These are phyloP conservation scores for Jackrogersella multiformis DNA, from an alignment of 495 filamentous ascomycete species.

Conservation along the genomic window DNA sequence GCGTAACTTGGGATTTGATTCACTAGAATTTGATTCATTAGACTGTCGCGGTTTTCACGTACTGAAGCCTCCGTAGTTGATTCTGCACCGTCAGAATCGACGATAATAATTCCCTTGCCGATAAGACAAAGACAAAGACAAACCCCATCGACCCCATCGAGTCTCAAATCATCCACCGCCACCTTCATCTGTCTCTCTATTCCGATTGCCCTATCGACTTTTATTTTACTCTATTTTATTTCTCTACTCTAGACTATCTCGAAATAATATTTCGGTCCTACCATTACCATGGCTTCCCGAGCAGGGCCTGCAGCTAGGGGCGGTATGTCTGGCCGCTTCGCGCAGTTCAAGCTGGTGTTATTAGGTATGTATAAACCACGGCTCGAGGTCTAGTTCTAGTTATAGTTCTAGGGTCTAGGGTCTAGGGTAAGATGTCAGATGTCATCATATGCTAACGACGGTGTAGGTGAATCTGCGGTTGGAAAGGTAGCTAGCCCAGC, in stretches of 20 bases:
- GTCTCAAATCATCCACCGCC: constrained; percentile 24
- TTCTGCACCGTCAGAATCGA: constrained; percentile 5
- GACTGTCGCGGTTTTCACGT: neutral
- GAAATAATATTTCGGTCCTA: constrained; percentile 46
- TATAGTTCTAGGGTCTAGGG: no score
- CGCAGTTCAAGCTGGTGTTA: constrained; percentile 98
- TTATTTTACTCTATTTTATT: no score
- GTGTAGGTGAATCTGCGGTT: constrained; percentile 92
- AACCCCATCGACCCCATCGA: constrained; percentile 31
- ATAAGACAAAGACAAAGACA: no score
- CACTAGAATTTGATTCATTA: constrained; percentile 7
- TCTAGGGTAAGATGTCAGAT: no score
- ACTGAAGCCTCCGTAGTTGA: no score
- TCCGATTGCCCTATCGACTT: constrained; percentile 18
- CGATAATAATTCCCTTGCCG: constrained; percentile 33
- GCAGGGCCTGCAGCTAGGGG: constrained; percentile 75
- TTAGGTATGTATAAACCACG: no score
- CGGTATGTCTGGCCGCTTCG: constrained; percentile 78
- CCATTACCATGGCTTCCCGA: constrained; percentile 76
- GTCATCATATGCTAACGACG: constrained; percentile 46
- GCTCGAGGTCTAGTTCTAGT: no score
- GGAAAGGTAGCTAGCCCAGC: constrained; percentile 75
- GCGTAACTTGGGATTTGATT: neutral
- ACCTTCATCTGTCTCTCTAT: constrained; percentile 21
- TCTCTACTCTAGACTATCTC: constrained; percentile 79